These are phyloP conservation scores for Carnegiea gigantea DNA, from an alignment of 179 eudicot species.

Conservation along the genomic window DNA sequence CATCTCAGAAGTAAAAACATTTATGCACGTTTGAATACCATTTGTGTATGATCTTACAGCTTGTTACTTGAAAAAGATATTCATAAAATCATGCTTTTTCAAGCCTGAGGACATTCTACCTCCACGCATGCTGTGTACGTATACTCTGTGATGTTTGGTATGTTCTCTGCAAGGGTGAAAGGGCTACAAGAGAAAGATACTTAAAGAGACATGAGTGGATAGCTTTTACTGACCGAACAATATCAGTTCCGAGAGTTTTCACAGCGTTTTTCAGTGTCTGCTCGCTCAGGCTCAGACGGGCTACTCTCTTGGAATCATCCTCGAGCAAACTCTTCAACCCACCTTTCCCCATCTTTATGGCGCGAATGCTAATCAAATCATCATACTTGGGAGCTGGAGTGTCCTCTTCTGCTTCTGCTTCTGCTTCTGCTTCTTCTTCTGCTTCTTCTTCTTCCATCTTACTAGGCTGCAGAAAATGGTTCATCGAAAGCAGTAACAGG, in stretches of 20 bases:
- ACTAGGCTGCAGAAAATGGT: not conserved
- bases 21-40: not conserved
- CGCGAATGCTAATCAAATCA: conserved; percentile 57
- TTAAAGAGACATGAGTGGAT: not conserved
- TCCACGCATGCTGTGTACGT: no score
- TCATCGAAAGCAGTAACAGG: not conserved
- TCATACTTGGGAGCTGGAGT: conserved; percentile 36
- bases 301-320: conserved; percentile 30
- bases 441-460: conserved; percentile 21
- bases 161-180: not conserved
- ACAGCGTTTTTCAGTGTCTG: conserved; percentile 69
- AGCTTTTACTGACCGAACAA: conserved; percentile 29
- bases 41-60: not conserved
- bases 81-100: not conserved
- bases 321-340: conserved; percentile 28
- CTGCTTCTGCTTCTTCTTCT: conserved; percentile 22
- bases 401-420: conserved; percentile 13
- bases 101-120: no score
- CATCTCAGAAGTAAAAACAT: not conserved
- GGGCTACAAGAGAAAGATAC: not conserved
- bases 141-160: not conserved
- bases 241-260: conserved; percentile 48
- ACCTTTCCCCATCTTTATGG: conserved; percentile 47
- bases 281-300: conserved; percentile 66
- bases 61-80: not conserved